A percentile compares a stretch with the other conserved stretches of the same genome.
Conservation (phyloP, 2,329 filamentous ascomycete genomes). For the Colletotrichum echinochloae region DNA sequence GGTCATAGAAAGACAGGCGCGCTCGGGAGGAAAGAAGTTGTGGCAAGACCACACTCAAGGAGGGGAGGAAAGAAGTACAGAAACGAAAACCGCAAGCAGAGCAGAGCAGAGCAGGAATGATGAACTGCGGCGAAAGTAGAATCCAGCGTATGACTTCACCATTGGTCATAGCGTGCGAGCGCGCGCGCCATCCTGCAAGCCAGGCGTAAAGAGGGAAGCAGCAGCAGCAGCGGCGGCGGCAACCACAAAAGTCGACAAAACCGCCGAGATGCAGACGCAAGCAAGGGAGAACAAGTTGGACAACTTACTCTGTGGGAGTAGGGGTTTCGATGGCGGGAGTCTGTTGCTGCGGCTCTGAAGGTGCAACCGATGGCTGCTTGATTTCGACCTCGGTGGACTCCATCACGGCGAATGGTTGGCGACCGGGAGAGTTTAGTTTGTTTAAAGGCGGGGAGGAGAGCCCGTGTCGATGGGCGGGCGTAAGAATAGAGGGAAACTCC, state of each 20-base stretch:
- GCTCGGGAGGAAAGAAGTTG: neutral
- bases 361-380: conserved; percentile 38
- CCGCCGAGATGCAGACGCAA: neutral
- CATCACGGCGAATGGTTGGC: conserved; percentile 23
- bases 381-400: conserved; percentile 37
- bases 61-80: neutral
- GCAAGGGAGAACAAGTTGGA: neutral
- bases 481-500: conserved; percentile 12
- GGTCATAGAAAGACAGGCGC: neutral
- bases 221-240: neutral
- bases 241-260: neutral
- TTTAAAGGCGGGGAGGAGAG: neutral
- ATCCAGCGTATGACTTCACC: conserved; percentile 36
- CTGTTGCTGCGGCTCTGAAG: conserved; percentile 33
- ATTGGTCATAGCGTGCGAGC: conserved; percentile 21
- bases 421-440: conserved; percentile 17
- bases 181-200: neutral
- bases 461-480: conserved; percentile 4
- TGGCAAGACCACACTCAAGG: neutral
- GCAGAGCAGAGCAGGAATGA: neutral
- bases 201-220: neutral
- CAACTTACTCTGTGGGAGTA: conserved; percentile 33
- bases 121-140: neutral
- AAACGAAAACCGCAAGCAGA: neutral
- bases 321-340: conserved; percentile 32